phyloP scores from a whole-genome alignment of 306 rosid species.

The Begonia loranthoides region DNA sequence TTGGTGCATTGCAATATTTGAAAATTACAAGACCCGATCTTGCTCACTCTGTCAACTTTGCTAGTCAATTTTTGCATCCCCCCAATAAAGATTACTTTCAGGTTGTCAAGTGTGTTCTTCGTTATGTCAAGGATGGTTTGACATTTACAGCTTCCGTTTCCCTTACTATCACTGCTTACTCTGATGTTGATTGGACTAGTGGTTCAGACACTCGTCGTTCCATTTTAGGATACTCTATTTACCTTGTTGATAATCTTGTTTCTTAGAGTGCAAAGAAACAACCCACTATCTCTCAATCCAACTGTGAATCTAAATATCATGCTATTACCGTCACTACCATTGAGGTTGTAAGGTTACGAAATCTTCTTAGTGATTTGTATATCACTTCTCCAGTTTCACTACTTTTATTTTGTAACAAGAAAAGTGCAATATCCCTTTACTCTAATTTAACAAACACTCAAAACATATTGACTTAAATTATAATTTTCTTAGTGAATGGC shows the following conservation, averaged over 20 bases:
- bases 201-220: not conserved
- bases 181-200: not conserved
- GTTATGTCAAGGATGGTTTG: too few relatives aligned
- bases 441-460: not conserved
- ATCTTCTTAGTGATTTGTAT: not conserved
- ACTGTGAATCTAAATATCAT: not conserved
- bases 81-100: too few relatives aligned
- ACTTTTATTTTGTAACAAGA: too few relatives aligned
- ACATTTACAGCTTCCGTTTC: not conserved
- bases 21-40: too few relatives aligned
- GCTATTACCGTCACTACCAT: not conserved
- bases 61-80: too few relatives aligned
- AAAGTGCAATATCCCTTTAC: not conserved
- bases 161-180: too few relatives aligned
- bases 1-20: too few relatives aligned
- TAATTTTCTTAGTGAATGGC: too few relatives aligned
- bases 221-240: not conserved
- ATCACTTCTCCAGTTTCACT: not conserved
- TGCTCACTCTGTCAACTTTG: too few relatives aligned
- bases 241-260: not conserved
- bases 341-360: not conserved
- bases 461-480: too few relatives aligned
- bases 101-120: too few relatives aligned
- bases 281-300: not conserved
- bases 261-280: not conserved